Evolutionary conservation across 768 basidiomycete species (phyloP).

Genomic region (Phanerochaete carnosa): DNA sequence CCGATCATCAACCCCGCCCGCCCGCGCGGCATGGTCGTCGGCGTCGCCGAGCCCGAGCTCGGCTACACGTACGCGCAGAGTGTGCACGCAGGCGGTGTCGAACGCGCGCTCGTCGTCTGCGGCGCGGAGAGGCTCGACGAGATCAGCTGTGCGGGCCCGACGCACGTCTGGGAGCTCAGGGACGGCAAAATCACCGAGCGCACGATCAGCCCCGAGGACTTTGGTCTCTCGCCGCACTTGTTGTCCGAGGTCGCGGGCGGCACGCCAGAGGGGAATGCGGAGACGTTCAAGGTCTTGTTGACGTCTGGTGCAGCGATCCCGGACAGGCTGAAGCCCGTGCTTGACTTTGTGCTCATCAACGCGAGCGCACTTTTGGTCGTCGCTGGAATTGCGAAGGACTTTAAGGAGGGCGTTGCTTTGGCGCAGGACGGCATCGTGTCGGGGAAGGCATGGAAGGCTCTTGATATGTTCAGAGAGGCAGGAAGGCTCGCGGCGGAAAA

Average conservation of each 20-base stretch:
- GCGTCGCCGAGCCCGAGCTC: conserved; percentile 79
- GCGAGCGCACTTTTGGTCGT: conserved; percentile 86
- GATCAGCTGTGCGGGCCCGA: conserved; percentile 91
- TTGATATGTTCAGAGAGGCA: conserved; percentile 25
- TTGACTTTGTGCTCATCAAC: conserved; percentile 90
- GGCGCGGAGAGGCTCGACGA: conserved; percentile 91
- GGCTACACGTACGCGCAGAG: conserved; percentile 80
- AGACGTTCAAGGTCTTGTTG: conserved; percentile 63
- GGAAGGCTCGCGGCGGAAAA: conserved; percentile 17
- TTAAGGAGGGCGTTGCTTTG: conserved; percentile 54
- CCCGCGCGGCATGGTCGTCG: conserved; percentile 87
- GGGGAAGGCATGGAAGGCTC: conserved; percentile 28
- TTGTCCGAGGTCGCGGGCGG: conserved; percentile 70
- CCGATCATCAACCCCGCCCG: conserved; percentile 90
- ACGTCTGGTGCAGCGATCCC: conserved; percentile 55
- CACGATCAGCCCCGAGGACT: conserved; percentile 65
- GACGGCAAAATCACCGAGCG: conserved; percentile 62
- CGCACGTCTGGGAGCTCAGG: conserved; percentile 78
- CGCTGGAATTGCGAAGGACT: conserved; percentile 69
- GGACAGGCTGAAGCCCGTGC: conserved; percentile 53
- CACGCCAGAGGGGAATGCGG: conserved; percentile 77
- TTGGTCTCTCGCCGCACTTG: conserved; percentile 73
- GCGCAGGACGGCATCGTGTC: conserved; percentile 25
- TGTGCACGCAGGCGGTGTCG: conserved; percentile 67
- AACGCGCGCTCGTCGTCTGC: conserved; percentile 88